Base-by-base conservation (phyloP, 331 rosid species). In the Phaseolus coccineus region DNA sequence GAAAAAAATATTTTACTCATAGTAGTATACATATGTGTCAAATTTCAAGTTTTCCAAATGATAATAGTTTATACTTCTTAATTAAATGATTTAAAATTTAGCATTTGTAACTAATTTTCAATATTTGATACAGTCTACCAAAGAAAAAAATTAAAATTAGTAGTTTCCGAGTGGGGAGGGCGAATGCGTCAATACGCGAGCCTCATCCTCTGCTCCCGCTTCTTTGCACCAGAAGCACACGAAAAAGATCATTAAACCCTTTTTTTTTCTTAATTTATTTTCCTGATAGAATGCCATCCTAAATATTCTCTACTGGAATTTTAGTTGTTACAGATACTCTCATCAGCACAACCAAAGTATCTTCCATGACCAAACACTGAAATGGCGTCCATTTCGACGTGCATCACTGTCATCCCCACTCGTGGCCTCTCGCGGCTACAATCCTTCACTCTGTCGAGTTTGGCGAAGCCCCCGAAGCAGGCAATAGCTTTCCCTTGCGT, bases 311-410 rank as follows among this genome's bases (percentile, higher is more conserved):
- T 6, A 8, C 24, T 1, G 11, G 3, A 10, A 46, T 35, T 24
- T 58, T 4, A 1, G 37, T 8, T 25, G 66, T 59, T 0, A 13
- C 66, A 28, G 58, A 8, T 1, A 27, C 35, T 10, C 8, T 3
- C 22, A 2, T 12, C 25, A 15, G 14, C 25, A 59, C 13, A 62
- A 62, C 24, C 51, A 19, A 39, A 65, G 30, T 22, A 6, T 75
- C 52, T 44, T 83, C 69, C 67, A 85, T 77, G 86, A 65, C 80
- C n/a, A 44, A 22, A 11, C 35, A 39, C 22, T 51, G 25, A 48
- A 77, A 86, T 86, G 89, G 85, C 89, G 35, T 66, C 72, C 61
- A 87, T 93, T 40, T 89, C 93, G 63, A 90, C 93, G 11, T 90
- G 90, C 89, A 87, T 95, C 82, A 83, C 89, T 2, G 68, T 85